Evolutionary conservation across 108 stramenopile genomes (phyloP), one percentile per base, ranked within the genome.

Genomic region (Nannochloropsis salina): DNA sequence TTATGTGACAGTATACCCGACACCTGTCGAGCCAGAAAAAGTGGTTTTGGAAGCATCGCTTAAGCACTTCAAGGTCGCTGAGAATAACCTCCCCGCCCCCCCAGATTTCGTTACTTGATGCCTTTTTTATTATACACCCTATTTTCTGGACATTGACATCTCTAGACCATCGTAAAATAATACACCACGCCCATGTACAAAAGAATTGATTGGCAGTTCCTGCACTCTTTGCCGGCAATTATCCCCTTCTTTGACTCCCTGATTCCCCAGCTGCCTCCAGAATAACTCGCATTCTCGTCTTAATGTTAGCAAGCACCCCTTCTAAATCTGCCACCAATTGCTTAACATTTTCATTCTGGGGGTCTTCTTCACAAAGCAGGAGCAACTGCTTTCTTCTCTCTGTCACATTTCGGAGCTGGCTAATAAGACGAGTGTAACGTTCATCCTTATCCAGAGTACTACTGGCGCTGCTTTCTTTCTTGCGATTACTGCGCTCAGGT

Each of bases 321-420:
- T 74, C 61, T 2, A 74, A n/a, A n/a, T 74, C 61, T n/a, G 61
- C 15, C 8, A 74, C 61, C 61, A 74, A 0, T 8, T 74, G 61
- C n/a, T 74, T 74, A 2, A 74, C 2, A n/a, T 74, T 74, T n/a
- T 74, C 61, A n/a, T 74, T 74, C 20, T 74, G 61, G n/a, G 61
- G 61, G 3, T 74, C 61, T 74, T 74, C 61, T n/a, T 74, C 61
- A n/a, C 61, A 74, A 74, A 74, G 61, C 61, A 74, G 6, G 4
- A 74, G n/a, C 61, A 74, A 74, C n/a, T 74, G 61, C 61, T 74
- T 74, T 74, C 61, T 15, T 8, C 61, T 15, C 61, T 74, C 61
- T n/a, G 61, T 74, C 61, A 74, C 61, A n/a, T 74, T 74, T 15
- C 61, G 61, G 4, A 74, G n/a, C 61, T 74, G 61, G 61, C 61